Conservation (phyloP, 768 basidiomycete species). For the Mycena chlorophos region DNA sequence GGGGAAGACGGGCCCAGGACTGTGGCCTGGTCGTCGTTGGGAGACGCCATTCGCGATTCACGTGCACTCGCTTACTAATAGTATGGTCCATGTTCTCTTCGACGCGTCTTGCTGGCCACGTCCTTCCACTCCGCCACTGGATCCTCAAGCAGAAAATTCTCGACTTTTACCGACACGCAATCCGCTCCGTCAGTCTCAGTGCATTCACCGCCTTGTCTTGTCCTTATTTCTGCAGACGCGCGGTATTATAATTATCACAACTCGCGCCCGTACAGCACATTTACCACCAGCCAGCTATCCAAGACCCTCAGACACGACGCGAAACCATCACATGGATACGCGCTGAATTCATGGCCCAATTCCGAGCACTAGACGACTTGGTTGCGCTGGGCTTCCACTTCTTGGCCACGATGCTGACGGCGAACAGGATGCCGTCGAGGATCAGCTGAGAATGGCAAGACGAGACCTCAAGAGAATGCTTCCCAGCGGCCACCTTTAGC, state of each 20-base stretch:
- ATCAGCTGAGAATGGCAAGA: conserved; percentile 47
- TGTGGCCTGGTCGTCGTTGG: conserved; percentile 17
- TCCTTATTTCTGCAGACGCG: conserved; percentile 14
- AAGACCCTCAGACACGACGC: conserved; percentile 55
- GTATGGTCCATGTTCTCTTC: conserved; percentile 9
- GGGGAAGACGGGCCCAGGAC: conserved; percentile 23
- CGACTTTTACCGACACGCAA: conserved; percentile 62
- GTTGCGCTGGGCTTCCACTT: conserved; percentile 38
- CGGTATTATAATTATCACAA: conserved; percentile 6
- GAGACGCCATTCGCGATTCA: conserved; percentile 23
- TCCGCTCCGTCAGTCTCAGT: conserved; percentile 56
- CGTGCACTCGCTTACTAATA: conserved; percentile 13
- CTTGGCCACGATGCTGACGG: background rate
- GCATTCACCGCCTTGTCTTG: background rate
- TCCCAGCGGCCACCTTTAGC: background rate
- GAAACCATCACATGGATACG: conserved; percentile 78
- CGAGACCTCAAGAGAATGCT: background rate
- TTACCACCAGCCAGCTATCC: conserved; percentile 57
- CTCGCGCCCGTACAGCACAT: background rate
- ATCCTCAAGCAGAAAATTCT: conserved; percentile 64
- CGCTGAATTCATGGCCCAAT: conserved; percentile 68
- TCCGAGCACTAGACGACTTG: conserved; percentile 54
- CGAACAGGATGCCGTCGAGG: conserved; percentile 58
- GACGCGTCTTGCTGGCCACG: conserved; percentile 4
- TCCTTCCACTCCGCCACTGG: conserved; percentile 54